These are phyloP conservation scores for Solanum infundibuliforme DNA, from an alignment of 257 asterid species.

Conservation along the genomic window DNA sequence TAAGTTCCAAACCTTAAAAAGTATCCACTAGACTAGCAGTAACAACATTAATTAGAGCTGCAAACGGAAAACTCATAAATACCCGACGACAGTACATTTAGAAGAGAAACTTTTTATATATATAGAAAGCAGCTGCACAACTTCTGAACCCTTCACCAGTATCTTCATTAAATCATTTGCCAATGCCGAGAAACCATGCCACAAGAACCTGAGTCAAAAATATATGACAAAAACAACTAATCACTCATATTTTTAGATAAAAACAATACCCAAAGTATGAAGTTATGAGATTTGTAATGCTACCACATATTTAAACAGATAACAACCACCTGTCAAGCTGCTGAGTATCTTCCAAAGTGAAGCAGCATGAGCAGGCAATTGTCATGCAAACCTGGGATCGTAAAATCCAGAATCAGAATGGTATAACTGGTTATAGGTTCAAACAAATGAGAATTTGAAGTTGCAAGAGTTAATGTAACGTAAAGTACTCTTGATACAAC, in stretches of 20 bases:
- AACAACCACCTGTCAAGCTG: slow-evolving; percentile 63
- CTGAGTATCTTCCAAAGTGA: slow-evolving; percentile 29
- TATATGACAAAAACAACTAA: not conserved
- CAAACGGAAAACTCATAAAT: not conserved
- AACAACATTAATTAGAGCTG: not conserved
- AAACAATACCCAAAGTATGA: not conserved
- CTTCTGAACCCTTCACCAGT: slow-evolving; percentile 11
- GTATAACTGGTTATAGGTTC: not conserved
- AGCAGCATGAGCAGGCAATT: slow-evolving; percentile 59
- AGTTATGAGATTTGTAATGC: not conserved
- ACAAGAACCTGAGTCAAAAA: slow-evolving; percentile 18
- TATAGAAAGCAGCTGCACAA: not conserved
- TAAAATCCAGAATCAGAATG: not conserved
- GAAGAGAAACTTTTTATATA: not conserved
- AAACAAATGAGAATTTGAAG: not conserved
- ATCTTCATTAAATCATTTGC: not conserved
- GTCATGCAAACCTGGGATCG: slow-evolving; percentile 18
- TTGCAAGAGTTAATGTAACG: not conserved
- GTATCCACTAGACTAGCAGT: not conserved
- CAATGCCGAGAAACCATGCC: slow-evolving; percentile 15
- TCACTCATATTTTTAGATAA: not conserved
- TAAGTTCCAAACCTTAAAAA: not conserved
- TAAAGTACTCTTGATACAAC: not conserved
- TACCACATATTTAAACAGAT: slow-evolving; percentile 38
- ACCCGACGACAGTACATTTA: not conserved